These are phyloP conservation scores for Penium margaritaceum DNA, from an alignment of 139 green algal genomes.

Conservation along the genomic window DNA sequence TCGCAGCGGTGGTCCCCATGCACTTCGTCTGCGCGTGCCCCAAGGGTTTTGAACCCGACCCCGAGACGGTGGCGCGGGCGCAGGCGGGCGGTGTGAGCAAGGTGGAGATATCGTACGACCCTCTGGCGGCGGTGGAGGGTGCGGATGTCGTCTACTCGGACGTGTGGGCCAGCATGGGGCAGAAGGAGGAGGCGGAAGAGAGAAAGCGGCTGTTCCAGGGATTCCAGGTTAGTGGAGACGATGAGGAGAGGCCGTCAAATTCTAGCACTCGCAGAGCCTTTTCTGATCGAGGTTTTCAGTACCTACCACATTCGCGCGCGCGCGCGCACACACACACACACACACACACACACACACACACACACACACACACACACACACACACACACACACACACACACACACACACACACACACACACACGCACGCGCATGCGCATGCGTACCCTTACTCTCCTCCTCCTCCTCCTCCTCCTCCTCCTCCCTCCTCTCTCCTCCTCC, in stretches of 20 bases:
- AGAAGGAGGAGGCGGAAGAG: conserved; percentile 86
- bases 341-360: neutral
- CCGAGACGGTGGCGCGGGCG: conserved; percentile 64
- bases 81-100: conserved; percentile 53
- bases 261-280: no score
- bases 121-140: conserved; percentile 70
- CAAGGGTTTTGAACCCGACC: conserved; percentile 74
- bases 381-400: neutral
- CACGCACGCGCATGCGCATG: neutral
- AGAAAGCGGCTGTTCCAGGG: conserved; percentile 71
- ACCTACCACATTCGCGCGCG: no score
- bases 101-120: conserved; percentile 61
- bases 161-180: conserved; percentile 96
- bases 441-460: neutral
- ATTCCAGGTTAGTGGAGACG: conserved; percentile 79
- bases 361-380: neutral
- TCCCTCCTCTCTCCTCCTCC: neutral
- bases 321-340: neutral
- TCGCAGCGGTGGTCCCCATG: conserved; percentile 76
- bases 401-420: neutral
- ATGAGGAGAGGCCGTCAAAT: no score
- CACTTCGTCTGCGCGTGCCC: conserved; percentile 91
- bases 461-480: neutral
- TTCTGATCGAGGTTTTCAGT: no score
- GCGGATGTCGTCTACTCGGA: conserved; percentile 96